Evolutionary conservation across 2,329 filamentous ascomycete genomes (phyloP).

Genomic region (Xylariales sp.): DNA sequence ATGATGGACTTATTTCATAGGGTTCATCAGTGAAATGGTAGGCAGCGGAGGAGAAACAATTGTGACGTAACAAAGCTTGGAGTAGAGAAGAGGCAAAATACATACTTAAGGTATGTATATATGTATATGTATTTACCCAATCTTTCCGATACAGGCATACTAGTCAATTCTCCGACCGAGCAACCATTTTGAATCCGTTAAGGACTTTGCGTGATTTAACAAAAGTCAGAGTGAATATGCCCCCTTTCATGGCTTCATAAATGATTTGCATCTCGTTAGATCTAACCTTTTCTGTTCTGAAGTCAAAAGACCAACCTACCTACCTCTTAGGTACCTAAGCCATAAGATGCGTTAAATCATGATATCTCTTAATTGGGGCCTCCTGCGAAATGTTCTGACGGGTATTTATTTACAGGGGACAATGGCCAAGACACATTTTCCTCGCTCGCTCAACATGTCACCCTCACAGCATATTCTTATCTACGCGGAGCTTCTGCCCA

Average conservation of each 20-base stretch:
- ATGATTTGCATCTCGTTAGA: not conserved
- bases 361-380: not conserved
- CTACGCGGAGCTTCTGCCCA: constrained; percentile 73
- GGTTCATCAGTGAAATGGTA: not conserved
- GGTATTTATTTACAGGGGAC: constrained; percentile 7
- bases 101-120: not conserved
- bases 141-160: constrained; percentile 16
- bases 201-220: not conserved
- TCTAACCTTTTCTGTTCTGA: not conserved
- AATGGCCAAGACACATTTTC: not conserved
- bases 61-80: constrained; percentile 25
- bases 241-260: too few species aligned
- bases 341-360: constrained; percentile 15
- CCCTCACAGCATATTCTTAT: constrained; percentile 52
- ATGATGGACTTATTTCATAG: constrained; percentile 36
- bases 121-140: constrained; percentile 6
- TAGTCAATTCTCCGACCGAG: too few species aligned
- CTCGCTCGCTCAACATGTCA: constrained; percentile 42
- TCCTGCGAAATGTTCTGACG: not conserved
- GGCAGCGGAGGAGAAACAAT: not conserved
- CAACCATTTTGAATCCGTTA: not conserved
- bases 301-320: too few species aligned
- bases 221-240: too few species aligned
- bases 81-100: constrained; percentile 13
- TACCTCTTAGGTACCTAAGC: too few species aligned